Conservation (phyloP, 2,329 filamentous ascomycete species). For the Pseudocercospora macadamiae region DNA sequence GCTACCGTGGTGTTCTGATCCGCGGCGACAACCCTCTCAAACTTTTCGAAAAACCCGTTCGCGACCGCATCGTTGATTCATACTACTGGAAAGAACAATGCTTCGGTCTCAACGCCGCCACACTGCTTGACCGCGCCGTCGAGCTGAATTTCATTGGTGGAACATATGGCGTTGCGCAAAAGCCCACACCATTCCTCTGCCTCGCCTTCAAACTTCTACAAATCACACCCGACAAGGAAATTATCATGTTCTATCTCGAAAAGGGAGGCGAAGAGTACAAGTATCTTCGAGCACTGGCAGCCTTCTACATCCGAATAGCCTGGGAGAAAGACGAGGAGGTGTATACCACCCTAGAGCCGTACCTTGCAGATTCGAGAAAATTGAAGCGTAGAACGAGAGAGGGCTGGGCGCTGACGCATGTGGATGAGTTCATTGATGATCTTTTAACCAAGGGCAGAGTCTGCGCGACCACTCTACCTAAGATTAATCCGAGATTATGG, state of each 20-base stretch:
- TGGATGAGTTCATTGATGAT: slow-evolving; percentile 95
- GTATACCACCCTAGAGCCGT: slow-evolving; percentile 78
- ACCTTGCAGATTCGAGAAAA: slow-evolving; percentile 81
- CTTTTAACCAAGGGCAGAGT: slow-evolving; percentile 85
- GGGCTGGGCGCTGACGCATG: slow-evolving; percentile 73
- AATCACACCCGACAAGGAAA: slow-evolving; percentile 75
- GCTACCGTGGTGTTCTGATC: slow-evolving; percentile 73
- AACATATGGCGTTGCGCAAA: slow-evolving; percentile 80
- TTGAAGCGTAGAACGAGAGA: slow-evolving; percentile 74
- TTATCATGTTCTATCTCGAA: slow-evolving; percentile 78
- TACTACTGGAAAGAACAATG: slow-evolving; percentile 99
- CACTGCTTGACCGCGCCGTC: slow-evolving; percentile 83
- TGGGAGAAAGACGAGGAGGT: slow-evolving; percentile 81
- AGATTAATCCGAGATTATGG: slow-evolving; percentile 78
- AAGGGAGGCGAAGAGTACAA: slow-evolving; percentile 72
- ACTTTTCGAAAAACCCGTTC: slow-evolving; percentile 92
- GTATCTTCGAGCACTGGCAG: slow-evolving; percentile 85
- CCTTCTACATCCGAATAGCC: slow-evolving; percentile 91
- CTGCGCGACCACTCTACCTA: slow-evolving; percentile 89
- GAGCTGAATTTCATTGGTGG: slow-evolving; percentile 84
- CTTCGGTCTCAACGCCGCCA: slow-evolving; percentile 84
- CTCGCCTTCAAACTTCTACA: slow-evolving; percentile 93
- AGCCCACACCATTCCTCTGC: slow-evolving; percentile 90
- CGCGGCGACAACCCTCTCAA: slow-evolving; percentile 94
- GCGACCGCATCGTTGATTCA: slow-evolving; percentile 90